Base-by-base conservation (phyloP, 148 eudicot genomes). In the Simmondsia chinensis region DNA sequence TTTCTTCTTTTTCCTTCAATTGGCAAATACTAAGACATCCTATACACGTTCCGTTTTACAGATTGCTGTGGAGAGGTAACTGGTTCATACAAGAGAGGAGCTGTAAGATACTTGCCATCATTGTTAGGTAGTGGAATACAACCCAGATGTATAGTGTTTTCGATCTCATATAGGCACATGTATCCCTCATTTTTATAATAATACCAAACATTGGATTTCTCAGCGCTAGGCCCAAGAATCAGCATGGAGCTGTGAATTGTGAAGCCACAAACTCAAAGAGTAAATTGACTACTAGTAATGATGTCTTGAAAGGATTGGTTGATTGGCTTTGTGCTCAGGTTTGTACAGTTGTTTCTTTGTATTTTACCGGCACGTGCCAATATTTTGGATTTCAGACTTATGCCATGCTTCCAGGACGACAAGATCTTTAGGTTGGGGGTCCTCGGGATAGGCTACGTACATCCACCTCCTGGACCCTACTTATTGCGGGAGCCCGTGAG, bases 31-130 rank as follows among this genome's bases (percentile, higher is more conserved):
- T n/a, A n/a, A n/a, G n/a, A n/a, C n/a, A n/a, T n/a, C n/a, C n/a
- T n/a, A n/a, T n/a, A n/a, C n/a, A n/a, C n/a, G n/a, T n/a, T n/a
- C n/a, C n/a, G n/a, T n/a, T n/a, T n/a, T n/a, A n/a, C 77, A 91
- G 97, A 61, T 70, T 82, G 80, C 86, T 91, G 11, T 82, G 83
- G 84, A 85, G 72, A 63, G 95, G 88, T 48, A 82, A 74, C 63
- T 91, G 95, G 97, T 91, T 85, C 75, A 76, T 85, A 59, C 97
- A 91, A 72, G 95, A 85, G 71, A 85, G 82, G 79, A 75, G 97
- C 70, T 85, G 88, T 46, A 91, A 82, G 77, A 91, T 82, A 68
- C 88, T 91, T 36, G 66, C 97, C 25, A 39, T 68, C 61, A 66
- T 85, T 50, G 71, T 79, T 33, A 85, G 94, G 97, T 91, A 77